Conservation (phyloP, 306 rosid species). For the Hippophae tibetana region DNA sequence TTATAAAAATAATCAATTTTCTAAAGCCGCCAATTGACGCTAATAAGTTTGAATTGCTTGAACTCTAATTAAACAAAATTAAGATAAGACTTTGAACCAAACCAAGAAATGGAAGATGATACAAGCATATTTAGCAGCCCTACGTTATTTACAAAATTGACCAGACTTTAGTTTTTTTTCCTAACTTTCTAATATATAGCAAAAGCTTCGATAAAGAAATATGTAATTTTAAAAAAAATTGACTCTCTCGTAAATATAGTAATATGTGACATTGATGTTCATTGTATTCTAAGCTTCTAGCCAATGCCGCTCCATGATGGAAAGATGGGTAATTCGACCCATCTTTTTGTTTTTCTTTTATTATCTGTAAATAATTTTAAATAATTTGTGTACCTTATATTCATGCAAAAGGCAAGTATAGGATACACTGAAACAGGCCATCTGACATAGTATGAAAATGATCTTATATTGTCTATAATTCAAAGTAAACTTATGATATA, state of each 20-base stretch:
- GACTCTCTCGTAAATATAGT: slow-evolving; percentile 1
- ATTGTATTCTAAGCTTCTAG: background rate
- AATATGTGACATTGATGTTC: slow-evolving; percentile 2
- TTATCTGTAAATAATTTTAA: background rate
- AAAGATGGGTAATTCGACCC: background rate
- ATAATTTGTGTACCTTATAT: slow-evolving; percentile 6
- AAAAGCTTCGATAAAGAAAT: too few species aligned
- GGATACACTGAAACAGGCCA: slow-evolving; percentile 17
- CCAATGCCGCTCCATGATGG: background rate
- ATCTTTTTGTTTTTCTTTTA: background rate
- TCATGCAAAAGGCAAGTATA: slow-evolving; percentile 15
- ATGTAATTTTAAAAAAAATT: too few species aligned
- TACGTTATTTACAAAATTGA: too few species aligned
- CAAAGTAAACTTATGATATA: slow-evolving; percentile 22
- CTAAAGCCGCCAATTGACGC: slow-evolving; percentile 16
- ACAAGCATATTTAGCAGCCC: background rate
- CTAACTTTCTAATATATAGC: too few species aligned
- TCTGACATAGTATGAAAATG: slow-evolving; percentile 30
- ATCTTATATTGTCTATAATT: slow-evolving; percentile 30
- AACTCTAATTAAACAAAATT: slow-evolving; percentile 7
- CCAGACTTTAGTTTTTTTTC: too few species aligned
- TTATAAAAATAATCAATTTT: background rate
- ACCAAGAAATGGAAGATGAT: background rate
- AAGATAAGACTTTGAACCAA: background rate
- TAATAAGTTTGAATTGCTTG: slow-evolving; percentile 14